These are phyloP conservation scores for Dorcoceras hygrometricum DNA, from an alignment of 257 asterid genomes.

Conservation along the genomic window DNA sequence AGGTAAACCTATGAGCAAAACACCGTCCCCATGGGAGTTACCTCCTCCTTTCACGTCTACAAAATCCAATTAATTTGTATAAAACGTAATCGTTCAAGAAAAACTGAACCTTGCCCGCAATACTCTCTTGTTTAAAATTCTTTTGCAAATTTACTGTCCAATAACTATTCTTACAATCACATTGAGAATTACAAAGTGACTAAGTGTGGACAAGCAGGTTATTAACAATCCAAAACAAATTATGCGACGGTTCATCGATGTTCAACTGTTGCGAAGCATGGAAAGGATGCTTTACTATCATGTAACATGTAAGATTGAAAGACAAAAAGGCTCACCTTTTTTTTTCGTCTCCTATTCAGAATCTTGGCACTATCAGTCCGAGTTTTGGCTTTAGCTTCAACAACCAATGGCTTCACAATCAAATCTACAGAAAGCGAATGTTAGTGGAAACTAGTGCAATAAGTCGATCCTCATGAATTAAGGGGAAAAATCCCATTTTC, in stretches of 20 bases:
- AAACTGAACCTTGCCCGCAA: background rate
- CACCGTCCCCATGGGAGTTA: too few species aligned
- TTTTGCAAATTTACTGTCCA: too few species aligned
- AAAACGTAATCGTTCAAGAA: background rate
- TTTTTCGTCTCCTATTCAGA: constrained; percentile 54
- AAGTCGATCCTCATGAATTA: constrained; percentile 9
- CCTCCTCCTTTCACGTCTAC: background rate
- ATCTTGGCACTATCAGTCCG: constrained; percentile 66
- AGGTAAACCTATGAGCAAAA: background rate
- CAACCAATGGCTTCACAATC: constrained; percentile 48
- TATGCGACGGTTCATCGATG: too few species aligned
- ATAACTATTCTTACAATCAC: background rate
- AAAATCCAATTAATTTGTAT: background rate
- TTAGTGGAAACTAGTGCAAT: background rate
- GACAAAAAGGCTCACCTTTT: constrained; percentile 45
- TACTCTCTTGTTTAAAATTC: too few species aligned
- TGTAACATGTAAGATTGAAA: background rate
- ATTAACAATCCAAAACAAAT: too few species aligned
- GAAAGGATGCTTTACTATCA: background rate
- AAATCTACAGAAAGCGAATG: constrained; percentile 24
- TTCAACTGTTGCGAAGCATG: background rate
- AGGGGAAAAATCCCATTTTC: constrained; percentile 1
- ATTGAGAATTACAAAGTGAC: background rate
- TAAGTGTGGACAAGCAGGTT: background rate
- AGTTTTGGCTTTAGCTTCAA: constrained; percentile 54